Base-by-base conservation (phyloP, 352 stramenopile species). In the Phytophthora cryptogea region DNA sequence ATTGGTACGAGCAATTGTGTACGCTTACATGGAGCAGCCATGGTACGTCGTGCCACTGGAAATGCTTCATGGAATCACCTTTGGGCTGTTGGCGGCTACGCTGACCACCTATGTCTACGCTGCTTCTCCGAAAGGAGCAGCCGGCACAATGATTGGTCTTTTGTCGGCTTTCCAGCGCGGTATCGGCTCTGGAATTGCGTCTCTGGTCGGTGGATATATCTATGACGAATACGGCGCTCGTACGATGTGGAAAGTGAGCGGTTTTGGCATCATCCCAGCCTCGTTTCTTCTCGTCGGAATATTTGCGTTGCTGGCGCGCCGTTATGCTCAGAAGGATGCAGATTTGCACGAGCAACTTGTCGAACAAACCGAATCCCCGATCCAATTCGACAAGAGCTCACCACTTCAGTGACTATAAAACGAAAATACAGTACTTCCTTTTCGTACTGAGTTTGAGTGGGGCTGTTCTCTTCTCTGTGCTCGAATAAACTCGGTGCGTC, bases 11-110 rank as follows among this genome's bases (percentile, higher is more conserved):
- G 66, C 78, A 23, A 79, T 77, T 8, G 83, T 73, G 39, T 89
- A 86, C 39, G 63, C 66, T 8, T 66, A 76, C 57, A 85, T 86
- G 74, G 56, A 64, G 31, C 67, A 89, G 43, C 66, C 79, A 16
- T 89, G 76, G 76, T 75, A 64, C 23, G 58, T 73, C 4, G 76
- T 89, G 17, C 76, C 79, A 5, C 68, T 89, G 16, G 79, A 86
- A 57, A 69, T 80, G 35, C 65, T 89, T 10, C 79, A 89, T 51
- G 79, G 78, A 4, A 32, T 81, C 16, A 86, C 79, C 0, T 86
- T 78, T 54, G 74, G 76, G 0, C 52, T 89, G 35, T 52, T 78
- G 20, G 65, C 70, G 53, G 70, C 79, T 1, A 58, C 76, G 0
- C 53, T 66, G 28, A 86, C 76, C 30, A 74, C 76, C 20, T 89